Conservation (phyloP, 2,329 filamentous ascomycete species). For the Albifimbria verrucaria region DNA sequence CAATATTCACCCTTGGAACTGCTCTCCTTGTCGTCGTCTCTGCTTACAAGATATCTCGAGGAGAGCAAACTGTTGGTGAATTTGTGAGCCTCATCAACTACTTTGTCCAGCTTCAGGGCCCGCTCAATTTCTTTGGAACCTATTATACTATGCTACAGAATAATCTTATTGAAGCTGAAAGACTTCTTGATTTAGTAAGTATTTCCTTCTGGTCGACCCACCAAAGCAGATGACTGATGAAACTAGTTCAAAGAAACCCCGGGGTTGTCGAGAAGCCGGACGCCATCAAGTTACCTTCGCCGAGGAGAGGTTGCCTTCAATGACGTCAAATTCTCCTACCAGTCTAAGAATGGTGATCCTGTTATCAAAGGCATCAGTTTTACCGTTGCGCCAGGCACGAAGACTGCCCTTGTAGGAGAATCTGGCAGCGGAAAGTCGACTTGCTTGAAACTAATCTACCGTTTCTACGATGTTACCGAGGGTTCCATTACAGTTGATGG, state of each 20-base stretch:
- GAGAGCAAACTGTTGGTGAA: conserved; percentile 49
- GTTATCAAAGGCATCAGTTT: conserved; percentile 39
- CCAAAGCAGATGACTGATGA: conserved; percentile 9
- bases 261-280: conserved; percentile 39
- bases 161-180: conserved; percentile 43
- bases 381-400: conserved; percentile 39
- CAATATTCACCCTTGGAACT: conserved; percentile 60
- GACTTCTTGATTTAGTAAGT: conserved; percentile 39
- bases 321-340: conserved; percentile 41
- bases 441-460: conserved; percentile 45
- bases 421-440: conserved; percentile 47
- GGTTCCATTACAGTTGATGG: conserved; percentile 45
- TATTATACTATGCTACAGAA: conserved; percentile 45
- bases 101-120: conserved; percentile 58
- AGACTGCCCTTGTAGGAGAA: conserved; percentile 43
- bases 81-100: conserved; percentile 57
- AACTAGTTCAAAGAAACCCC: conserved; percentile 39
- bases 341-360: conserved; percentile 30
- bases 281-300: conserved; percentile 26
- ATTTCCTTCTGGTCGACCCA: fast-evolving
- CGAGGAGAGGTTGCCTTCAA: conserved; percentile 37
- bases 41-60: conserved; percentile 58
- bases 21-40: conserved; percentile 59
- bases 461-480: conserved; percentile 46
- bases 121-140: conserved; percentile 58